Conservation (phyloP, 2,329 filamentous ascomycete species). For the Colletotrichum trifolii region DNA sequence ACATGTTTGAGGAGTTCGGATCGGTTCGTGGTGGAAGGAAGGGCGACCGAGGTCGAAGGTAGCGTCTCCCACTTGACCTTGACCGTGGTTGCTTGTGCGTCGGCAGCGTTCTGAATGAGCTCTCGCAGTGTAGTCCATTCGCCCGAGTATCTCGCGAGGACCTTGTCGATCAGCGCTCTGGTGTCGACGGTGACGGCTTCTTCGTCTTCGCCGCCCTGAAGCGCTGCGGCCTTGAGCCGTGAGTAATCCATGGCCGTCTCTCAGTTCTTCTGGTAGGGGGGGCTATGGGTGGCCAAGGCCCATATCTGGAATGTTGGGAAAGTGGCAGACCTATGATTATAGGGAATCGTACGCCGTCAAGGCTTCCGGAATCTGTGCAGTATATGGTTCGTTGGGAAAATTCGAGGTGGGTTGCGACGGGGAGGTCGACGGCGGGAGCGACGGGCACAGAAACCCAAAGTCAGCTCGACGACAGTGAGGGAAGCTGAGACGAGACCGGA, state of each 20-base stretch:
- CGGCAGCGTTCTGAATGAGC: constrained; percentile 97
- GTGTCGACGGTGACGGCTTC: constrained; percentile 99
- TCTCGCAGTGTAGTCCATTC: constrained; percentile 94
- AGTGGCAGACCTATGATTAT: no score
- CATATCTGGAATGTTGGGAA: constrained; percentile 3
- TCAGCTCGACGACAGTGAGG: constrained; percentile 4
- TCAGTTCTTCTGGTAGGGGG: background rate
- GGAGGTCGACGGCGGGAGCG: no score
- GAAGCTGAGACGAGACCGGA: constrained; percentile 22
- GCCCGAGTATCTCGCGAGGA: constrained; percentile 93
- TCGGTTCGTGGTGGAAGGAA: constrained; percentile 71
- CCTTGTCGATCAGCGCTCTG: constrained; percentile 95
- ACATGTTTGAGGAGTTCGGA: constrained; percentile 84
- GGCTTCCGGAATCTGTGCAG: no score
- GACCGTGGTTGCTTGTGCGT: constrained; percentile 90
- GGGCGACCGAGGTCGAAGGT: constrained; percentile 82
- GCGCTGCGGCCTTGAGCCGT: constrained; percentile 84
- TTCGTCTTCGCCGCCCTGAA: constrained; percentile 88
- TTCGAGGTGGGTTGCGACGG: no score
- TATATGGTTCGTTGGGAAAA: no score
- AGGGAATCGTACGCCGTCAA: no score
- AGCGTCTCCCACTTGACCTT: constrained; percentile 92
- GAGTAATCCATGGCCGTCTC: constrained; percentile 72
- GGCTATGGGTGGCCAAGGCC: background rate
- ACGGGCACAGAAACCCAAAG: background rate